Evolutionary conservation across 2,329 filamentous ascomycete genomes (phyloP).

Genomic region (Botrytis deweyae): DNA sequence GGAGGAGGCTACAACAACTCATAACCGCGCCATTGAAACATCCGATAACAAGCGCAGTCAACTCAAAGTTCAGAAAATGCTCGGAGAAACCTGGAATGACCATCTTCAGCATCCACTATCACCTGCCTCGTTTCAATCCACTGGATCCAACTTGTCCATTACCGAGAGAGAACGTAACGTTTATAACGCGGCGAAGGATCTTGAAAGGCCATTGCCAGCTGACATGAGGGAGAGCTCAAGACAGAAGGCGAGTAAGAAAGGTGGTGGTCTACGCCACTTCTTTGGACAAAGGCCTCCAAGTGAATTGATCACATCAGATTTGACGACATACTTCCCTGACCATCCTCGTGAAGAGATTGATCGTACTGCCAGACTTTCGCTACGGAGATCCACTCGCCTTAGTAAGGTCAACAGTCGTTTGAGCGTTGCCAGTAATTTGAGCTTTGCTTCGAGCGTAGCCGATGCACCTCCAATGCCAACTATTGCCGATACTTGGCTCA

Average conservation of each 20-base stretch:
- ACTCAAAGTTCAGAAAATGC: slow-evolving; percentile 82
- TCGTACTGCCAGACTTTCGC: slow-evolving; percentile 87
- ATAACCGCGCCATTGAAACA: slow-evolving; percentile 60
- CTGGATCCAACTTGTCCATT: slow-evolving; percentile 39
- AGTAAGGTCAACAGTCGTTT: slow-evolving; percentile 91
- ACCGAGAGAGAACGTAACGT: slow-evolving; percentile 67
- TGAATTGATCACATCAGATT: slow-evolving; percentile 93
- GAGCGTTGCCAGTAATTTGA: slow-evolving; percentile 90
- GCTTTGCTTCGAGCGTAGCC: slow-evolving; percentile 85
- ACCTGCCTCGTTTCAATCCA: slow-evolving; percentile 63
- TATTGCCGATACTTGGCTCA: slow-evolving; percentile 92
- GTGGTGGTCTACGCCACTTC: slow-evolving; percentile 69
- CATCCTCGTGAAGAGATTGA: slow-evolving; percentile 94
- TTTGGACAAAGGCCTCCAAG: slow-evolving; percentile 91
- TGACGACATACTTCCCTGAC: slow-evolving; percentile 96
- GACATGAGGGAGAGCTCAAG: slow-evolving; percentile 40
- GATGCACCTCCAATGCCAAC: slow-evolving; percentile 94
- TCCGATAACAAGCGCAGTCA: slow-evolving; percentile 74
- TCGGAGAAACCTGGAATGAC: slow-evolving; percentile 83
- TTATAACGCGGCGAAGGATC: slow-evolving; percentile 56
- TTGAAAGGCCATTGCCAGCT: slow-evolving; percentile 54
- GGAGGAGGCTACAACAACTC: slow-evolving; percentile 78
- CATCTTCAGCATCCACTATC: slow-evolving; percentile 82
- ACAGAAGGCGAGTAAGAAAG: slow-evolving; percentile 48
- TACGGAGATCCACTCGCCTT: slow-evolving; percentile 83